Evolutionary conservation across 2,329 filamentous ascomycete genomes (phyloP), one percentile per base, ranked within the genome.

Genomic region (Corynespora cassiicola): DNA sequence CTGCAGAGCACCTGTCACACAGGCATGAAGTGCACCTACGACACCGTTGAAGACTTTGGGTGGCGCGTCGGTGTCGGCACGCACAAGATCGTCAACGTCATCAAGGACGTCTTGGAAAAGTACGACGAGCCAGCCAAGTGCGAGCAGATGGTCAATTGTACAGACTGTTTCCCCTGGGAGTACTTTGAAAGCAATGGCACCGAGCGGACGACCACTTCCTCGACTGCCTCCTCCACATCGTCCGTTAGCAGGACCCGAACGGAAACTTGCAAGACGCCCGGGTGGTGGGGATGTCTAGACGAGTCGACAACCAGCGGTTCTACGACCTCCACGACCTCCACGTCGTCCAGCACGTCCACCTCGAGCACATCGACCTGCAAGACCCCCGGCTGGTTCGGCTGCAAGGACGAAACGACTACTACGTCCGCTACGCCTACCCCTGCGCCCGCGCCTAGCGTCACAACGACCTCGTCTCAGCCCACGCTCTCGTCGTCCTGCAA

Each of bases 1-100:
- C 80, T 99, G 76, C 90, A 99, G 69, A 87, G 90, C 9, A 79
- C 85, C n/a, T 99, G 94, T 56, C 94, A 97, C 58, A 87, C 89
- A 0, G 94, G 94, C 6, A 80, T 81, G 36, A 86, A 94, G 64
- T 97, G 94, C 58, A 82, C 87, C 1, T 99, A 96, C 63, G 92
- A 99, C 58, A 94, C 94, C 0, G 92, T 97, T 18, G 84, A 80
- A 21, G 90, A 96, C 64, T 86, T 92, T 60, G 90, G 90, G 7
- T 97, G 94, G 88, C 84, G 94, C 21, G 88, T 96, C 5, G 90
- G 88, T 10, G 85, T 96, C 36, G 88, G 89, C 20, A 95, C 90
- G 3, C 94, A 99, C 73, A 89, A 88, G 64, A 97, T 99, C 54
- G 82, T 85, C 42, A 83, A 81, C 19, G 91, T 96, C 29, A 96